phyloP scores from a whole-genome alignment of 441 rosid genomes.

The Metrosideros polymorpha region DNA sequence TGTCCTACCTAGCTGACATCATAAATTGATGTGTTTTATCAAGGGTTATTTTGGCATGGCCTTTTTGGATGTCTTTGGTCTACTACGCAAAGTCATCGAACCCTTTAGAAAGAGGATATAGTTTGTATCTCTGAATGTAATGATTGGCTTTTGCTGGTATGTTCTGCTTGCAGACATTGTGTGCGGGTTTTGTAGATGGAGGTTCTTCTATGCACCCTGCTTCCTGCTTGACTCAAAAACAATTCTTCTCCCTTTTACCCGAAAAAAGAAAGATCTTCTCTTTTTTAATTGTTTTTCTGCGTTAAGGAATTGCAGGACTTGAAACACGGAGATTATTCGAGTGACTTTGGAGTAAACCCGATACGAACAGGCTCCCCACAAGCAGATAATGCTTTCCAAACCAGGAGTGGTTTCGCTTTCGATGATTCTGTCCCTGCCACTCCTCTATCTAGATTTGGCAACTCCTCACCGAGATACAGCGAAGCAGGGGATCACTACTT shows the following conservation, averaged over 20 bases:
- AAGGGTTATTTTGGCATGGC: neutral
- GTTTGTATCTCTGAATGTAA: neutral
- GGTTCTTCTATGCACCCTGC: neutral
- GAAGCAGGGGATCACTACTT: conserved; percentile 59
- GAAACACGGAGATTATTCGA: conserved; percentile 30
- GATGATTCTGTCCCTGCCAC: conserved; percentile 93
- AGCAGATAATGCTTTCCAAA: conserved; percentile 36
- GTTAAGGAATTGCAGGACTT: conserved; percentile 33
- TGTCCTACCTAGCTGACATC: neutral
- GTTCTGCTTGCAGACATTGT: neutral
- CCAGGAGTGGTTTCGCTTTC: conserved; percentile 48
- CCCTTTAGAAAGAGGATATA: neutral
- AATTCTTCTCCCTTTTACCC: neutral
- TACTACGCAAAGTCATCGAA: neutral
- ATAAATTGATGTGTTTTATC: neutral
- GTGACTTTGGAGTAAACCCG: conserved; percentile 51
- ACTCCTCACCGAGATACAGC: conserved; percentile 76
- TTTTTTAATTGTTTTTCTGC: neutral
- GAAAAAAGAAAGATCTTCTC: neutral
- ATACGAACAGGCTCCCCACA: conserved; percentile 56
- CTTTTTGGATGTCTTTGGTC: neutral
- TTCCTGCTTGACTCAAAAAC: neutral
- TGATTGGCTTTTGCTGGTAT: neutral
- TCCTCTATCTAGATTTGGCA: conserved; percentile 71
- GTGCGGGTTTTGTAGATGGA: neutral